phyloP scores from a whole-genome alignment of 192 early-diverging fungal species.

The Rhizophlyctis rosea region DNA sequence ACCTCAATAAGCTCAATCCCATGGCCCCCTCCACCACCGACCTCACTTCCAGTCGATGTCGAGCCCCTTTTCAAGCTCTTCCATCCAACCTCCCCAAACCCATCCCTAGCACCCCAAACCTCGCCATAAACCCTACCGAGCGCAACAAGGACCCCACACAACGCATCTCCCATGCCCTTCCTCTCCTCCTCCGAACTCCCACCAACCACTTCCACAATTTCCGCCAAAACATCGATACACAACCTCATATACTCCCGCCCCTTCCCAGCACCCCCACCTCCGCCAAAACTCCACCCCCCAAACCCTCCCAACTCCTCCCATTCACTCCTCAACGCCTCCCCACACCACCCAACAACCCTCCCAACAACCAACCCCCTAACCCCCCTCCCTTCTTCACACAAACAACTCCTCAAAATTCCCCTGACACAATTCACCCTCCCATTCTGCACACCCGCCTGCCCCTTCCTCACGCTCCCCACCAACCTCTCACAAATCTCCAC shows the following conservation, averaged over 20 bases:
- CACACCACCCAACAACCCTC: conserved; percentile 37
- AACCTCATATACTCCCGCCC: conserved; percentile 34
- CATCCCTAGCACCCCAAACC: no score
- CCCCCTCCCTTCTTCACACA: conserved; percentile 32
- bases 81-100: no score
- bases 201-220: conserved; percentile 42
- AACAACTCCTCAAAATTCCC: conserved; percentile 31
- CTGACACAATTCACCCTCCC: conserved; percentile 41
- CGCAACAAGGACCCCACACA: no score
- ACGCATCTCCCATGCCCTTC: conserved; percentile 3
- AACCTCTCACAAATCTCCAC: conserved; percentile 33
- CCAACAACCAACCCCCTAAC: conserved; percentile 30
- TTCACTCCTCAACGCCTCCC: conserved; percentile 15
- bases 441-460: conserved; percentile 25
- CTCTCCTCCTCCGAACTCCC: conserved; percentile 16
- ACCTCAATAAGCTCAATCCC: no score
- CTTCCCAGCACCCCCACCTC: conserved; percentile 1
- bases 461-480: conserved; percentile 28
- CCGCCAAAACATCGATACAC: conserved; percentile 35
- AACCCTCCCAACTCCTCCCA: conserved; percentile 3
- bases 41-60: no score
- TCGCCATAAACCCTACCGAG: no score
- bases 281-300: not conserved
- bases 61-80: no score
- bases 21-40: no score